Evolutionary conservation across 2,329 filamentous ascomycete genomes (phyloP).

Genomic region (Aspergillus fumigatiaffinis): DNA sequence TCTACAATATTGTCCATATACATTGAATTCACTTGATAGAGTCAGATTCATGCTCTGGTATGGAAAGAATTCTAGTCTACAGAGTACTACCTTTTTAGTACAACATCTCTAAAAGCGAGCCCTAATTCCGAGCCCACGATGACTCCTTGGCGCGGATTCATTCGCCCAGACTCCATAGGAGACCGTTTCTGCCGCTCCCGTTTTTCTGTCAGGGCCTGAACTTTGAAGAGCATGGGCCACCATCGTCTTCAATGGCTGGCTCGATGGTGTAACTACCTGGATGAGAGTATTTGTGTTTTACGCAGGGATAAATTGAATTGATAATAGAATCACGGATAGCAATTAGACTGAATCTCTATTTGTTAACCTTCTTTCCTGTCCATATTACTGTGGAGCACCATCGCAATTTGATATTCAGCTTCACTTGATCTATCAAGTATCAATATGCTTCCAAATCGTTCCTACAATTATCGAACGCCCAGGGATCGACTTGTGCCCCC

Average conservation of each 20-base stretch:
- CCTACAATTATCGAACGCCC: neutral
- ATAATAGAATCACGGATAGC: neutral
- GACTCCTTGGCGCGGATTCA: neutral
- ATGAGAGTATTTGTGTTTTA: neutral
- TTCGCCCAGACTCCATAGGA: conserved; percentile 11
- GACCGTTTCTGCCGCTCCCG: conserved; percentile 24
- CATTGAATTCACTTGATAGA: neutral
- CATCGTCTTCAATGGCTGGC: neutral
- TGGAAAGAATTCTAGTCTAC: too few relatives aligned
- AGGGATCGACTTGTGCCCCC: neutral
- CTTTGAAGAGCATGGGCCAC: conserved; percentile 21
- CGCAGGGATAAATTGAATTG: neutral
- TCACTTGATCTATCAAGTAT: neutral
- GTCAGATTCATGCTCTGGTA: neutral
- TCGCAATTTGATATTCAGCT: neutral
- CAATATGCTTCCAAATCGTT: neutral
- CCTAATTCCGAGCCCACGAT: conserved; percentile 3
- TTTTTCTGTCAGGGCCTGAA: conserved; percentile 25
- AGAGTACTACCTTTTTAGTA: neutral
- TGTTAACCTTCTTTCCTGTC: neutral
- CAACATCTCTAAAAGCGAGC: neutral
- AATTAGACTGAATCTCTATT: too few relatives aligned
- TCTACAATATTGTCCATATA: too few relatives aligned
- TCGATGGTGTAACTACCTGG: neutral
- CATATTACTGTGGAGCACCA: neutral